Evolutionary conservation across 768 basidiomycete species (phyloP).

Genomic region (Pleurotus djamor): DNA sequence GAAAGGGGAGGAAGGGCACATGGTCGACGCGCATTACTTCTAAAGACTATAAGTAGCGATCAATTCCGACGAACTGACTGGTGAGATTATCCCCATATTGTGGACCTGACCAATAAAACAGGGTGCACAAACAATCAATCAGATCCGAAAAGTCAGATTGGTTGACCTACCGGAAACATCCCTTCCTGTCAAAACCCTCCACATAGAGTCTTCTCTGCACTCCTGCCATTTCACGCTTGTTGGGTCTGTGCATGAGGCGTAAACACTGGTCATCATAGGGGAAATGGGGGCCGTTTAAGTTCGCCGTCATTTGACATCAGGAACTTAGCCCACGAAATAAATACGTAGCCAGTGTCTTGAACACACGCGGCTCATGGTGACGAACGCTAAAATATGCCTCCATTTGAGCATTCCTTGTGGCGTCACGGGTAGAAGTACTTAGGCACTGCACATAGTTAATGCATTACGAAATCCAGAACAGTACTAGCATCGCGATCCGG

Average conservation of each 20-base stretch:
- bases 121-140: slow-evolving; percentile 4
- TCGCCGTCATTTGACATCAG: background rate
- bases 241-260: too few relatives aligned
- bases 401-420: slow-evolving; percentile 2
- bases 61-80: slow-evolving; percentile 5
- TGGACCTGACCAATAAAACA: slow-evolving; percentile 5
- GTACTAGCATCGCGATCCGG: background rate
- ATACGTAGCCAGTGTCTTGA: background rate
- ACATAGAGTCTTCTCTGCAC: too few relatives aligned
- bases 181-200: background rate
- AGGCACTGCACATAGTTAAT: background rate
- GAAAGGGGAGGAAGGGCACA: slow-evolving; percentile 1
- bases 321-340: background rate
- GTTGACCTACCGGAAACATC: background rate
- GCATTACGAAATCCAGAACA: slow-evolving; percentile 6
- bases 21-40: slow-evolving; percentile 7
- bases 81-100: slow-evolving; percentile 6
- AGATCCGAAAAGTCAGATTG: slow-evolving; percentile 2
- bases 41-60: slow-evolving; percentile 8
- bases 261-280: too few relatives aligned
- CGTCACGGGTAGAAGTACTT: background rate
- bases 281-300: background rate
- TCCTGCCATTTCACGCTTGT: too few relatives aligned
- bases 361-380: background rate
- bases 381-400: background rate